These are phyloP conservation scores for Trametes pubescens DNA, from an alignment of 1,284 basidiomycete species.

Conservation along the genomic window DNA sequence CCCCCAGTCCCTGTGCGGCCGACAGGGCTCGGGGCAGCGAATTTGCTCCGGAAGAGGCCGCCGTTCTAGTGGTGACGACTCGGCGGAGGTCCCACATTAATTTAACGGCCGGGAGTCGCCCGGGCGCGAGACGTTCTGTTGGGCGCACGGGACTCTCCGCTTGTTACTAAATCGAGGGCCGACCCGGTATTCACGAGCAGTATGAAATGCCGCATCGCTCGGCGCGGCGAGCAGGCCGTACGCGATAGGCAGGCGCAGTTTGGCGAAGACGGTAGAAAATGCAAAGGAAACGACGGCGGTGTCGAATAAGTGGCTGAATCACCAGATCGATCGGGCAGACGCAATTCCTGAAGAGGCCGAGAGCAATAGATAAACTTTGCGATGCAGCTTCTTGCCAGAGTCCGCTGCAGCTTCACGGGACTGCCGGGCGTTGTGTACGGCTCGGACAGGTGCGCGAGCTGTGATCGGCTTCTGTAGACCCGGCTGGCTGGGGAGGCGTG, in stretches of 20 bases:
- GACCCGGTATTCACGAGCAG: conserved; percentile 3
- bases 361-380: conserved; percentile 22
- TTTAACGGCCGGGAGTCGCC: conserved; percentile 34
- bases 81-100: conserved; percentile 32
- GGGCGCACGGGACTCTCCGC: conserved; percentile 26
- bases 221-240: background rate
- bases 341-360: conserved; percentile 6
- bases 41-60: conserved; percentile 21
- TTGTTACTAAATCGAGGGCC: conserved; percentile 14
- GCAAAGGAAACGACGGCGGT: conserved; percentile 1
- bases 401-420: conserved; percentile 24
- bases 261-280: background rate
- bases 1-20: conserved; percentile 22
- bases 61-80: conserved; percentile 22
- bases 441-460: conserved; percentile 11
- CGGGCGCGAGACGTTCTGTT: conserved; percentile 30
- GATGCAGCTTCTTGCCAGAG: conserved; percentile 15
- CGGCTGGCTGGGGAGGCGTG: conserved; percentile 15
- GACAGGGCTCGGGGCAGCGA: conserved; percentile 22
- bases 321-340: conserved; percentile 27
- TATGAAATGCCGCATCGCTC: background rate
- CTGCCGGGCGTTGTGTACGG: conserved; percentile 11
- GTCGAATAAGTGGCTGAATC: conserved; percentile 17
- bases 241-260: conserved; percentile 3
- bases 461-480: conserved; percentile 21